Percentiles rank a stretch among this genome's conserved stretches.
Conservation (phyloP, 176 grass and related monocot species). For the Avena atlantica region DNA sequence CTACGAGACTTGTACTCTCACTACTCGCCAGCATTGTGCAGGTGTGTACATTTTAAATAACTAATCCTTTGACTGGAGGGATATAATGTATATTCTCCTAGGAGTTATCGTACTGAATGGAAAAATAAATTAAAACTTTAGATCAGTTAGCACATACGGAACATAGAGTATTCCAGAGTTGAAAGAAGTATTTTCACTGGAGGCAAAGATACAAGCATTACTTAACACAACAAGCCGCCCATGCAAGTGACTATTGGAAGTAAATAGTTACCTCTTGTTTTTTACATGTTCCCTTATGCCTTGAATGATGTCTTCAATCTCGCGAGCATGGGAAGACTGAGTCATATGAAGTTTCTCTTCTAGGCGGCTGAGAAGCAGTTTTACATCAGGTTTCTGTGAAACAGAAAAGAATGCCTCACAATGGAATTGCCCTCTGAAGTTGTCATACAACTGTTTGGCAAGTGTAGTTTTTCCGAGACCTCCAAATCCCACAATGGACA, state of each 20-base stretch:
- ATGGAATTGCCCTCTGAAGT: neutral
- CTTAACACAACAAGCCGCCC: too few relatives aligned
- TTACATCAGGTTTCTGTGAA: neutral
- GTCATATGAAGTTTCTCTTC: neutral
- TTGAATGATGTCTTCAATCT: neutral
- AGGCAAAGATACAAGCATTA: too few relatives aligned
- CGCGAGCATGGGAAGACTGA: neutral
- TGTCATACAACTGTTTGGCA: neutral
- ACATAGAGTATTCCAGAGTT: too few relatives aligned
- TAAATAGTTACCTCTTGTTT: too few relatives aligned
- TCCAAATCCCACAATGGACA: neutral
- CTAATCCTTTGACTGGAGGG: too few relatives aligned
- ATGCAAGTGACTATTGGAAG: neutral
- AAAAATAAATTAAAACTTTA: too few relatives aligned
- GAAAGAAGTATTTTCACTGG: too few relatives aligned
- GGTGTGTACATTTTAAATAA: too few relatives aligned
- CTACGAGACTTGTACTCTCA: too few relatives aligned
- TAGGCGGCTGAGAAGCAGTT: neutral
- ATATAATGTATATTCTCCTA: too few relatives aligned
- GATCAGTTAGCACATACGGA: neutral
- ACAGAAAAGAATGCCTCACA: neutral
- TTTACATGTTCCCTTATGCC: neutral
- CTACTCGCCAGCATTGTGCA: too few relatives aligned
- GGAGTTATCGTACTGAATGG: too few relatives aligned
- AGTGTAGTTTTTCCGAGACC: neutral